These are phyloP conservation scores for Metarhizium anisopliae DNA, from an alignment of 2,329 filamentous ascomycete species.

Conservation along the genomic window DNA sequence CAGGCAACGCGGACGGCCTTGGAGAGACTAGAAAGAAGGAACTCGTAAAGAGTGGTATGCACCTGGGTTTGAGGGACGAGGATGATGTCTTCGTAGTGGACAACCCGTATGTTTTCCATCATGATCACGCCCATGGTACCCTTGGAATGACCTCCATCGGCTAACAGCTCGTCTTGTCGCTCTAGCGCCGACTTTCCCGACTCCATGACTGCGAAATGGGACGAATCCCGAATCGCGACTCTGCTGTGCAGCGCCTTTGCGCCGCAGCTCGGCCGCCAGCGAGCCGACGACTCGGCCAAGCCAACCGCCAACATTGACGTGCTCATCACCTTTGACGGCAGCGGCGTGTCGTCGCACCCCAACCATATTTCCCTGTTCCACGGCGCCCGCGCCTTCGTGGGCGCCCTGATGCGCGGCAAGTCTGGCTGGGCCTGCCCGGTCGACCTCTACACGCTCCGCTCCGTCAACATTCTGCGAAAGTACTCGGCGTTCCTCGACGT, in stretches of 20 bases:
- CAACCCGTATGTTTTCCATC: slow-evolving; percentile 45
- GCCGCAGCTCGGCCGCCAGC: slow-evolving; percentile 43
- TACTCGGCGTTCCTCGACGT: slow-evolving; percentile 72
- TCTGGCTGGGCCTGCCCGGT: slow-evolving; percentile 63
- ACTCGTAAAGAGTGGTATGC: slow-evolving; percentile 68
- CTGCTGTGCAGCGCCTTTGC: slow-evolving; percentile 68
- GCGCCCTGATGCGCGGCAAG: slow-evolving; percentile 52
- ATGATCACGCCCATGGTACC: neutral
- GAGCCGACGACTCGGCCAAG: slow-evolving; percentile 20
- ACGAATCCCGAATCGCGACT: slow-evolving; percentile 56
- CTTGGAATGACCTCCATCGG: neutral
- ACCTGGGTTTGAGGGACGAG: slow-evolving; percentile 63
- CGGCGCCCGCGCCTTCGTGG: slow-evolving; percentile 67
- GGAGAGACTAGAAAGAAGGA: slow-evolving; percentile 78
- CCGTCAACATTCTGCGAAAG: slow-evolving; percentile 67
- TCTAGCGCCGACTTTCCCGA: slow-evolving; percentile 63
- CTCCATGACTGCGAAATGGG: slow-evolving; percentile 77
- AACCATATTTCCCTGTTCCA: slow-evolving; percentile 89
- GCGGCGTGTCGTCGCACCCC: slow-evolving; percentile 77
- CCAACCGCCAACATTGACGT: slow-evolving; percentile 59
- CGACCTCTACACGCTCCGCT: slow-evolving; percentile 75
- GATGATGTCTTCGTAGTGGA: slow-evolving; percentile 84
- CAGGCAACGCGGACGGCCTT: slow-evolving; percentile 78
- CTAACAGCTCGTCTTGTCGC: neutral
- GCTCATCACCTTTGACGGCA: slow-evolving; percentile 81